Conservation (phyloP, 345 rosid genomes). For the Pelargonium nanum region DNA sequence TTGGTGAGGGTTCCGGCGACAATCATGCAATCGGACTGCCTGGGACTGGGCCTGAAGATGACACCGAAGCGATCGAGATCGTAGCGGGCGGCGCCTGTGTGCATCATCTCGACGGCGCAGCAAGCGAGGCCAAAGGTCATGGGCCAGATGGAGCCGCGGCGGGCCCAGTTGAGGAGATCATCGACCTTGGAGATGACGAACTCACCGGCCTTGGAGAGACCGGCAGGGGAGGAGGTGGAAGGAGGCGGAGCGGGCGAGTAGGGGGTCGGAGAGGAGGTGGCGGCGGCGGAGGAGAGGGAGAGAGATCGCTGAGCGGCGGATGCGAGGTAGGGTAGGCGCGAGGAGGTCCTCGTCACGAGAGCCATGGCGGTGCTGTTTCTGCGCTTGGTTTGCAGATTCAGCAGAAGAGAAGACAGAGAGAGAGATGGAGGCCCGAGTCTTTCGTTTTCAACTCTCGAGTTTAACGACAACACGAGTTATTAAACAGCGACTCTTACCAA, state of each 20-base stretch:
- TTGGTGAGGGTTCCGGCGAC: slow-evolving; percentile 99
- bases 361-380: slow-evolving; percentile 53
- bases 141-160: slow-evolving; percentile 97
- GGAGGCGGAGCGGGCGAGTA: too few relatives aligned
- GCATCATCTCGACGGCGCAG: slow-evolving; percentile 99
- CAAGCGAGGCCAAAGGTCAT: slow-evolving; percentile 98
- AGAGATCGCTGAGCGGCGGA: slow-evolving; percentile 36
- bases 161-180: slow-evolving; percentile 85
- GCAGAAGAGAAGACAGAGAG: slow-evolving; percentile 3
- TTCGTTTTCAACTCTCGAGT: not conserved
- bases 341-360: slow-evolving; percentile 44
- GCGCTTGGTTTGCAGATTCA: too few relatives aligned
- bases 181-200: slow-evolving; percentile 90
- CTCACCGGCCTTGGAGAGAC: slow-evolving; percentile 83
- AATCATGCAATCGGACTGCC: slow-evolving; percentile 97
- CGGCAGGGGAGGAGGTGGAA: too few relatives aligned
- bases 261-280: too few relatives aligned
- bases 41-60: slow-evolving; percentile 94
- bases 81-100: slow-evolving; percentile 92
- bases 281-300: slow-evolving; percentile 32
- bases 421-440: not conserved
- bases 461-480: too few relatives aligned
- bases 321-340: slow-evolving; percentile 57
- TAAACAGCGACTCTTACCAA: too few relatives aligned
- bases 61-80: slow-evolving; percentile 94